Conservation (phyloP, 306 rosid species). For the Lathyrus tuberosus region DNA sequence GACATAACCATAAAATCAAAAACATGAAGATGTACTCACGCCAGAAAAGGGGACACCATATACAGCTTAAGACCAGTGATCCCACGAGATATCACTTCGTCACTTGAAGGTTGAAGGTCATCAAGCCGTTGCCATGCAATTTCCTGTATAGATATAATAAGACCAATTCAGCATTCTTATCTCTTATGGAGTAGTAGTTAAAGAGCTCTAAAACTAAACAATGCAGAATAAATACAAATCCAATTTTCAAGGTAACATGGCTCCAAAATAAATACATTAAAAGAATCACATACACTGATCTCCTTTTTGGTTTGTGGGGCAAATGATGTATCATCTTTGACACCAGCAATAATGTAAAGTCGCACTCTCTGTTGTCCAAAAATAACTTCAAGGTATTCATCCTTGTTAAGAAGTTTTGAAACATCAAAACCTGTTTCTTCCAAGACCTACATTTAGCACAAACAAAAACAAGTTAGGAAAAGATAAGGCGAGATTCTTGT, state of each 20-base stretch:
- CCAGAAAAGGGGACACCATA: slow-evolving; percentile 95
- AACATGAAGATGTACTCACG: slow-evolving; percentile 56
- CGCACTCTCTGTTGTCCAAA: slow-evolving; percentile 97
- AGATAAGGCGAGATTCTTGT: slow-evolving; percentile 23
- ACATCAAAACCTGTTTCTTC: slow-evolving; percentile 98
- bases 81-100: slow-evolving; percentile 93
- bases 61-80: slow-evolving; percentile 93
- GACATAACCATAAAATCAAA: slow-evolving; percentile 40
- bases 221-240: slow-evolving; percentile 9
- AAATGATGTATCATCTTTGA: slow-evolving; percentile 86
- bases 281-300: slow-evolving; percentile 82
- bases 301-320: slow-evolving; percentile 97
- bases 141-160: slow-evolving; percentile 66
- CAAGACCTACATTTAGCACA: slow-evolving; percentile 68
- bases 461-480: slow-evolving; percentile 35
- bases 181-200: slow-evolving; percentile 5
- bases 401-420: slow-evolving; percentile 65
- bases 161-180: slow-evolving; percentile 35
- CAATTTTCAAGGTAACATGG: slow-evolving; percentile 7
- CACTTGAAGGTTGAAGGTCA: slow-evolving; percentile 81
- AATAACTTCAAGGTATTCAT: slow-evolving; percentile 73
- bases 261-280: slow-evolving; percentile 7
- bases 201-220: slow-evolving; percentile 18
- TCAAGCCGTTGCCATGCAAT: slow-evolving; percentile 96
- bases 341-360: slow-evolving; percentile 89